Evolutionary conservation across 176 grass and related monocot species (phyloP).

Genomic region (Thinopyrum elongatum): DNA sequence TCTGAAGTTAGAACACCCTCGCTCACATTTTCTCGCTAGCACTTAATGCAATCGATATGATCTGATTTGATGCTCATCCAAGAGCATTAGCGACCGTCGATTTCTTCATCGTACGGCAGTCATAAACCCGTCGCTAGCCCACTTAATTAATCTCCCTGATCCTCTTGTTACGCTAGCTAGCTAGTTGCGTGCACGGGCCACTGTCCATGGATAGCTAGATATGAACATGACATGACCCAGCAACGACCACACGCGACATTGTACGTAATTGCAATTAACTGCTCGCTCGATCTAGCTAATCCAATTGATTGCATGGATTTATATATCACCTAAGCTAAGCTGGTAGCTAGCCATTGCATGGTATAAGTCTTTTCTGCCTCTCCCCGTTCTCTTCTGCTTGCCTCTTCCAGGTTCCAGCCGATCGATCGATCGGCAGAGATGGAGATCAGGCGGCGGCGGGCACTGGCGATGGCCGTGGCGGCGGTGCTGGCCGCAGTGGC

Average conservation of each 20-base stretch:
- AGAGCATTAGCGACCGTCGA: not conserved
- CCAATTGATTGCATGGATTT: not conserved
- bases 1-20: not conserved
- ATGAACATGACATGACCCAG: not conserved
- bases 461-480: not conserved
- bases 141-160: not conserved
- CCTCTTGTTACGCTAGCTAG: slow-evolving; percentile 9
- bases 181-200: not conserved
- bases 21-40: not conserved
- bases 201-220: not conserved
- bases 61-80: not conserved
- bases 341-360: not conserved
- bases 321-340: not conserved
- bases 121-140: not conserved
- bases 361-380: not conserved
- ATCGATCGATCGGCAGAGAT: not conserved
- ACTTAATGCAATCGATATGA: not conserved
- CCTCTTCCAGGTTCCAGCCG: not conserved
- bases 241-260: not conserved
- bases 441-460: not conserved
- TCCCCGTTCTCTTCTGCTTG: not conserved
- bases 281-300: slow-evolving; percentile 1
- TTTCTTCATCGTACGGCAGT: not conserved
- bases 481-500: not conserved
- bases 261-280: slow-evolving; percentile 3